Conservation (phyloP, 306 rosid species). For the Hippophae tibetana region DNA sequence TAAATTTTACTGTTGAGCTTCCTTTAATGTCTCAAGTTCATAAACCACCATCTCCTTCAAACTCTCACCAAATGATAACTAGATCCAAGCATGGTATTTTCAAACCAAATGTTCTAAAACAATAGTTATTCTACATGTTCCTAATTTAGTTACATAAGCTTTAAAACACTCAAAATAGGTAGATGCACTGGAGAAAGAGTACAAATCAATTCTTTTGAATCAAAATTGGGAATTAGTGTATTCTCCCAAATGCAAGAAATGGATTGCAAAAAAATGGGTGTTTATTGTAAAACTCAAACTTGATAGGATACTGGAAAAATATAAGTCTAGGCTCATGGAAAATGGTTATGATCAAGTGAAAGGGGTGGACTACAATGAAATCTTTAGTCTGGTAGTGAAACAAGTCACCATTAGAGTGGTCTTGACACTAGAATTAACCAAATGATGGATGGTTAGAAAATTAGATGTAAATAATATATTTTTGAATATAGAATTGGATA, state of each 20-base stretch:
- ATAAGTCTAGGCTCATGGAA: background rate
- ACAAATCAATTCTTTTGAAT: background rate
- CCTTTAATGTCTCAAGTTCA: no score
- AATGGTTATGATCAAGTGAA: background rate
- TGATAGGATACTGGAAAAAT: background rate
- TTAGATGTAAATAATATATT: background rate
- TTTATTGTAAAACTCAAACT: background rate
- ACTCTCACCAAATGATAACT: no score
- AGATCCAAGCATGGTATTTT: no score
- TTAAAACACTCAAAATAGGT: background rate
- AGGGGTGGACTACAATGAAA: background rate
- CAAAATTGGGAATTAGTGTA: background rate
- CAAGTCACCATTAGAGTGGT: background rate
- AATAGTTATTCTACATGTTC: background rate
- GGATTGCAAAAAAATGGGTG: background rate
- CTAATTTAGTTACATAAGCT: background rate
- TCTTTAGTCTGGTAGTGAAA: background rate
- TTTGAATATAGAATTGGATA: background rate
- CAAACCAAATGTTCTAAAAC: no score
- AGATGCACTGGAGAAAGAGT: background rate
- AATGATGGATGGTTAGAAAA: background rate
- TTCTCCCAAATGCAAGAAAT: background rate
- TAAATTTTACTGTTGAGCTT: no score
- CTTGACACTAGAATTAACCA: background rate
- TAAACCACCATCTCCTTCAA: no score